Base-by-base conservation (phyloP, 148 eudicot species). In the Vaccinium myrtillus region DNA sequence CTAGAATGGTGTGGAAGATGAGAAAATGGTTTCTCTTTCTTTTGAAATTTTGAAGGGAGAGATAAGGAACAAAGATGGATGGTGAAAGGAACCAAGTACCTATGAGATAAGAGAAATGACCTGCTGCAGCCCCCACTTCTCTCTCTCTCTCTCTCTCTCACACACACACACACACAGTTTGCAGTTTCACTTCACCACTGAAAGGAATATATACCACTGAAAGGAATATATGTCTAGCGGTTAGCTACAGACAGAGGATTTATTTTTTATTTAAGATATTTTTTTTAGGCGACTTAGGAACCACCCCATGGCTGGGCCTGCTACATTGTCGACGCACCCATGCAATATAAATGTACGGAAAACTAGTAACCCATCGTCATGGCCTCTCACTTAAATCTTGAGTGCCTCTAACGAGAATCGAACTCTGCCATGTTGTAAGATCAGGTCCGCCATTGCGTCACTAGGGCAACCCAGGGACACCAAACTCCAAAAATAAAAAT, bases 1-100 rank as follows among this genome's bases (percentile, higher is more conserved):
- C 11, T 19, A 0, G 63, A 51, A 25, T 77, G 32, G 36, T n/a
- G 56, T 12, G 9, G 79, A 48, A 77, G 25, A 50, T 21, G 21
- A 50, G 1, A 49, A 77, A 8, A 46, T 43, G n/a, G 48, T 43
- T 15, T 32, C 77, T 74, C n/a, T 18, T n/a, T 43, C 46, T 43
- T 43, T 43, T 43, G 46, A 5, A 43, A 43, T 0, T 43, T 43
- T 43, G 46, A 43, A 43, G 46, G 46, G 59, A 49, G 53, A 13
- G 54, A 18, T 19, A 30, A 32, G 53, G 49, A 82, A 67, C 83
- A 67, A 67, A 82, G 39, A 81, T 48, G 70, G 53, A 81, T 69
- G 49, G 49, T 49, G 77, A 50, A 82, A 69, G 48, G 49, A 69
- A 82, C 83, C 59, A 50, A 49, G 77, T 82, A 69, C 77, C 75